Evolutionary conservation across 129 eudicot genomes (phyloP), one percentile per base, ranked within the genome.

Genomic region (Artemisia tridentata): DNA sequence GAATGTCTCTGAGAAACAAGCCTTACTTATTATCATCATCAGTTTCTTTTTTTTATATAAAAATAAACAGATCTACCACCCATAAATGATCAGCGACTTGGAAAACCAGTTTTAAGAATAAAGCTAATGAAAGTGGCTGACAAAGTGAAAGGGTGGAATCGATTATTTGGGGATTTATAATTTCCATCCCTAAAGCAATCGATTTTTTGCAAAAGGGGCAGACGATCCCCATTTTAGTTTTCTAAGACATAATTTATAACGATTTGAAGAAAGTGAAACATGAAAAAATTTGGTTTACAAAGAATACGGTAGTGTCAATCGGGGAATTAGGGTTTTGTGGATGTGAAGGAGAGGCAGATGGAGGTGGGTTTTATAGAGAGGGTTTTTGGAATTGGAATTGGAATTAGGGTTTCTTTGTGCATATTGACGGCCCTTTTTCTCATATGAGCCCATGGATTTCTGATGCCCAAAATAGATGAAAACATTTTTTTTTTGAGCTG

Each of bases 1-100:
- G 86, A 84, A 88, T 75, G 88, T 85, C 73, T 74, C 29, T 69
- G 86, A 84, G 88, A 84, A 84, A 86, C 88, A 79, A 86, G 84
- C 84, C 88, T 84, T 86, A 1, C 0, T 0, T 19, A n/a, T 67
- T 67, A 79, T 74, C 83, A 68, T 74, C 79, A 80, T 12, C 25
- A 69, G 69, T 41, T 43, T 5, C 20, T 55, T 55, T 3, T n/a
- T 7, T n/a, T 18, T 55, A 4, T 5, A 18, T 5, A 3, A 31
- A 21, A 41, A 41, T 10, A 29, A 12, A 12, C n/a, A 43, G 2
- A 80, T 75, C 23, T 69, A 0, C 58, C 84, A 80, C 49, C 77
- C 73, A 17, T 13, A 53, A 80, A 80, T 80, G 84, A 80, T 75
- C 80, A 69, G 46, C 73, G 19, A 56, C 7, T 29, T 13, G 58